Base-by-base conservation (phyloP, 371 early-diverging fungal genomes). In the Mortierella sp. region DNA sequence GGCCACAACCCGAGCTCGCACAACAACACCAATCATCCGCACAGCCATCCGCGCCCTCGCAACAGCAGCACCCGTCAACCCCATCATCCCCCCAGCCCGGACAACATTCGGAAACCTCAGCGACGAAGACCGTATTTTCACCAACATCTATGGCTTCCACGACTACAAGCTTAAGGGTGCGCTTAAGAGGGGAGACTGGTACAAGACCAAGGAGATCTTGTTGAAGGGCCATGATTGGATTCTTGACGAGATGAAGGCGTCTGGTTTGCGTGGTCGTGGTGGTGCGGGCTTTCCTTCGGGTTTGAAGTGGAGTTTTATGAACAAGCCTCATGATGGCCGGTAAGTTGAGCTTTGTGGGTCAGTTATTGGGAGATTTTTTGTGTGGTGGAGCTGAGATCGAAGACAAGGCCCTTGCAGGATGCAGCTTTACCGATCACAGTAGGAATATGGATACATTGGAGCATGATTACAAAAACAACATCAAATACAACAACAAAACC, bases 231-330 rank as follows among this genome's bases (percentile, higher is more conserved):
- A 96, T 84, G 96, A 97, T 74, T 99, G 98, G 98, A 99, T 99
- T 84, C 91, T 99, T 81, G 94, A 97, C 87, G 98, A 99, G 92
- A 96, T 98, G 93, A 99, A 99, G 90, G 92, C 92, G 73, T 97
- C 97, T 35, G 99, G 99, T 60, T 92, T 99, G 77, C 95, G 99
- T 82, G 99, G 99, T 75, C 96, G 99, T 80, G 99, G 99, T 88
- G 99, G 99, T 85, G 99, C 99, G 81, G 99, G 99, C 75, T 99
- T 99, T 90, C 98, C 99, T 38, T 96, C 97, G 32, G 99, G 99
- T 70, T 91, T 99, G 74, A 99, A 99, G 90, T 98, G 99, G 99
- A 95, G 96, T 87, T 99, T 99, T 88, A 98, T 99, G 98, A 97
- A 97, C 92, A 98, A 98, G 88, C 97, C 98, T 65, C 90, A 91